phyloP scores from a whole-genome alignment of 2,329 filamentous ascomycete species.

The Bipolaris gigantea region DNA sequence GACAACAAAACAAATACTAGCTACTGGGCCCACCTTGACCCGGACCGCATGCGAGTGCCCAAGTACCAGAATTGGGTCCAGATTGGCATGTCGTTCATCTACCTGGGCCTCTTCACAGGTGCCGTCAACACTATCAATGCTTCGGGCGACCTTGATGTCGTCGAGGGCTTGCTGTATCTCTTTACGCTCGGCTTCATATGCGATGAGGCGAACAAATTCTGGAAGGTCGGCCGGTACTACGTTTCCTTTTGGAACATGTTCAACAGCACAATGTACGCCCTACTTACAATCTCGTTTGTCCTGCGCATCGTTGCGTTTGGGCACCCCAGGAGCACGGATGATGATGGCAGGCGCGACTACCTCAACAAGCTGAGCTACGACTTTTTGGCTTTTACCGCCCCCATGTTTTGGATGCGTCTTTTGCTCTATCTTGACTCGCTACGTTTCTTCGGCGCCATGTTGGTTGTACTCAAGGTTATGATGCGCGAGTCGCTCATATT shows the following conservation, averaged over 20 bases:
- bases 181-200: constrained; percentile 91
- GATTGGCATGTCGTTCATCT: constrained; percentile 80
- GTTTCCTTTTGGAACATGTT: constrained; percentile 97
- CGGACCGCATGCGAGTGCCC: constrained; percentile 90
- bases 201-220: constrained; percentile 85
- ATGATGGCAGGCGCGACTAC: constrained; percentile 51
- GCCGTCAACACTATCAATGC: constrained; percentile 95
- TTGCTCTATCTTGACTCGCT: constrained; percentile 90
- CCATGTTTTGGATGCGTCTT: constrained; percentile 95
- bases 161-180: constrained; percentile 82
- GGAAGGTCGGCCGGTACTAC: constrained; percentile 90
- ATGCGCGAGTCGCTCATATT: constrained; percentile 81
- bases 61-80: constrained; percentile 91
- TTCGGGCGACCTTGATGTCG: constrained; percentile 76
- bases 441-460: constrained; percentile 97
- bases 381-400: constrained; percentile 87
- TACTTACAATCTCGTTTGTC: constrained; percentile 77
- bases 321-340: constrained; percentile 54
- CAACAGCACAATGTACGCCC: constrained; percentile 78
- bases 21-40: constrained; percentile 84
- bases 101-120: constrained; percentile 80
- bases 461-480: constrained; percentile 84
- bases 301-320: constrained; percentile 77
- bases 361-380: constrained; percentile 89
- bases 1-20: constrained; percentile 75